These are phyloP conservation scores for Trifolium repens DNA, from an alignment of 306 rosid species.

Conservation along the genomic window DNA sequence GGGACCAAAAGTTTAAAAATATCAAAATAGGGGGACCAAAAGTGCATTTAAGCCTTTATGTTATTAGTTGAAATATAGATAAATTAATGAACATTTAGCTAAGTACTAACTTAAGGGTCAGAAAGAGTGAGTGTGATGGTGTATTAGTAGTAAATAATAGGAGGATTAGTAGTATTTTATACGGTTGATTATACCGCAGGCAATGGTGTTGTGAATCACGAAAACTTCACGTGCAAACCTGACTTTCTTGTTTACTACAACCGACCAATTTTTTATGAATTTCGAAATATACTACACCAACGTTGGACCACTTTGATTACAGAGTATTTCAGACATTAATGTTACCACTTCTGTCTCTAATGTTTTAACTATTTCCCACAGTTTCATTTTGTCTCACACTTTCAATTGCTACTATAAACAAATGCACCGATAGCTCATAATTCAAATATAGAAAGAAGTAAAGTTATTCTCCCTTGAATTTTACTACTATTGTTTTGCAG, in stretches of 20 bases:
- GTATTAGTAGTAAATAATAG: neutral
- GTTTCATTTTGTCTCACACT: conserved; percentile 41
- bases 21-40: no score
- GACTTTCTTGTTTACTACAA: conserved; percentile 62
- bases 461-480: neutral
- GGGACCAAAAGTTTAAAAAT: no score
- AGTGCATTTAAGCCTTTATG: no score
- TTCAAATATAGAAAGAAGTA: neutral
- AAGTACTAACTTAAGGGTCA: neutral
- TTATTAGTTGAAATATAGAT: neutral
- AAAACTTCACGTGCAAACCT: conserved; percentile 94
- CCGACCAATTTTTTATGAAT: conserved; percentile 44
- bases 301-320: conserved; percentile 57
- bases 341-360: conserved; percentile 42
- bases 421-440: neutral
- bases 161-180: neutral
- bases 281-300: conserved; percentile 36
- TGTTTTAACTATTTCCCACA: conserved; percentile 43
- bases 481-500: neutral
- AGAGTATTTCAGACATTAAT: conserved; percentile 48
- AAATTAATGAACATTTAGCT: neutral
- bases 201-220: conserved; percentile 82
- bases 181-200: conserved; percentile 65
- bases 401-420: neutral
- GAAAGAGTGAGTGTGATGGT: neutral